Evolutionary conservation across 2,329 filamentous ascomycete genomes (phyloP).

Genomic region (Fonsecaea monophora): DNA sequence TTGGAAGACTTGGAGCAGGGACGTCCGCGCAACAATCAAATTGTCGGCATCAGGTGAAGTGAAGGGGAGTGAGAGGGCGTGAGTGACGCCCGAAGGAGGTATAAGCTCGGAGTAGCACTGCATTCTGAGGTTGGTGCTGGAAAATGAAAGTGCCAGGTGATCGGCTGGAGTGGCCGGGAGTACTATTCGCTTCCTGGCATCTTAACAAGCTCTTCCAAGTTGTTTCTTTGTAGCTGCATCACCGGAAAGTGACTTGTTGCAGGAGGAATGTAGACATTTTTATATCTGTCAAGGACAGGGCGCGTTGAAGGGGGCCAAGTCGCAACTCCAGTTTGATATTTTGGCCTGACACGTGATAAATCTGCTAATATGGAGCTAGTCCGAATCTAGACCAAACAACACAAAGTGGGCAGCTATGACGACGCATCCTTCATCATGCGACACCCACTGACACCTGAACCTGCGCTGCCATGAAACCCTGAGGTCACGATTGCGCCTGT

Average conservation of each 20-base stretch:
- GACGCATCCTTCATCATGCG: slow-evolving; percentile 7
- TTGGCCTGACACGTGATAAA: background rate
- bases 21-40: slow-evolving; percentile 89
- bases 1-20: slow-evolving; percentile 88
- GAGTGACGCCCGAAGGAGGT: slow-evolving; percentile 91
- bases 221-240: background rate
- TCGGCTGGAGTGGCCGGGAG: background rate
- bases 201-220: background rate
- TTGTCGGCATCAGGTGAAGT: slow-evolving; percentile 77
- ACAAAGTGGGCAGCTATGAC: slow-evolving; percentile 15
- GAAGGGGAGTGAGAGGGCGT: slow-evolving; percentile 81
- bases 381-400: slow-evolving; percentile 4
- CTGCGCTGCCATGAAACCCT: background rate
- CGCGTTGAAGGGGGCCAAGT: background rate
- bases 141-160: background rate
- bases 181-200: background rate
- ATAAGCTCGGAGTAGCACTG: slow-evolving; percentile 97
- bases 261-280: background rate
- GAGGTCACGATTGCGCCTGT: slow-evolving; percentile 5
- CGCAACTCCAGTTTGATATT: slow-evolving; percentile 2
- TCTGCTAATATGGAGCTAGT: background rate
- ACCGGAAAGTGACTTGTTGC: background rate
- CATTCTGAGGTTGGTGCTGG: slow-evolving; percentile 61
- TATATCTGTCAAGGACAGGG: background rate
- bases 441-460: background rate